A percentile compares a stretch with the other conserved stretches of the same genome.
Evolutionary conservation across 2,329 filamentous ascomycete genomes (phyloP).

Genomic region (Aspergillus clavatus): DNA sequence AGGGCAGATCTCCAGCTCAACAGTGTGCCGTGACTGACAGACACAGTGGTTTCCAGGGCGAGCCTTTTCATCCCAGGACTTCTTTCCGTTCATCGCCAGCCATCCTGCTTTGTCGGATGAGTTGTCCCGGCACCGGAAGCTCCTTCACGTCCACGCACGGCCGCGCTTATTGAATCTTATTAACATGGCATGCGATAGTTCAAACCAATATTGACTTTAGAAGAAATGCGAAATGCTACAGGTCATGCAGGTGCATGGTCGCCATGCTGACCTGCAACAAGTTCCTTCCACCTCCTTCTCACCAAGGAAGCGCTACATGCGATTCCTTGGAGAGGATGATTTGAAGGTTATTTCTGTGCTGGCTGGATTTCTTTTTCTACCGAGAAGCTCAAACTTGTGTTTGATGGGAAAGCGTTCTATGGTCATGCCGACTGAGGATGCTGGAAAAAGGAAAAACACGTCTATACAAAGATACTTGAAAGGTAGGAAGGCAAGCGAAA

Average conservation of each 20-base stretch:
- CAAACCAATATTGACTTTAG: conserved; percentile 12
- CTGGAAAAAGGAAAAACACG: too few species aligned
- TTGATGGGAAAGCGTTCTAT: too few species aligned
- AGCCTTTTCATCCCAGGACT: background rate
- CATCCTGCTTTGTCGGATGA: background rate
- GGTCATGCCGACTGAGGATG: background rate
- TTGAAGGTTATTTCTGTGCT: background rate
- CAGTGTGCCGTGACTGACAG: background rate
- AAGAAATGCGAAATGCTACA: conserved; percentile 16
- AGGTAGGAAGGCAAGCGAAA: too few species aligned
- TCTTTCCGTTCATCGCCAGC: background rate
- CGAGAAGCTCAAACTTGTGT: too few species aligned
- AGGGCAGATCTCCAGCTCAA: background rate
- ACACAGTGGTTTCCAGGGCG: background rate
- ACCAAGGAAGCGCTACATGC: conserved; percentile 34
- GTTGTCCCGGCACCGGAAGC: background rate
- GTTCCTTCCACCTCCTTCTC: conserved; percentile 30
- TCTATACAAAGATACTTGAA: background rate
- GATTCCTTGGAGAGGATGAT: conserved; percentile 35
- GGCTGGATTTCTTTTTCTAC: too few species aligned
- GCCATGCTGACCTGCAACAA: conserved; percentile 12
- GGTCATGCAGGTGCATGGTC: conserved; percentile 9
- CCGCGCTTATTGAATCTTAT: conserved; percentile 3
- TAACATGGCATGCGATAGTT: conserved; percentile 5
- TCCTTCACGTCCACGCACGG: background rate